Evolutionary conservation across 1,284 basidiomycete species (phyloP).

Genomic region (Agroathelia rolfsii): DNA sequence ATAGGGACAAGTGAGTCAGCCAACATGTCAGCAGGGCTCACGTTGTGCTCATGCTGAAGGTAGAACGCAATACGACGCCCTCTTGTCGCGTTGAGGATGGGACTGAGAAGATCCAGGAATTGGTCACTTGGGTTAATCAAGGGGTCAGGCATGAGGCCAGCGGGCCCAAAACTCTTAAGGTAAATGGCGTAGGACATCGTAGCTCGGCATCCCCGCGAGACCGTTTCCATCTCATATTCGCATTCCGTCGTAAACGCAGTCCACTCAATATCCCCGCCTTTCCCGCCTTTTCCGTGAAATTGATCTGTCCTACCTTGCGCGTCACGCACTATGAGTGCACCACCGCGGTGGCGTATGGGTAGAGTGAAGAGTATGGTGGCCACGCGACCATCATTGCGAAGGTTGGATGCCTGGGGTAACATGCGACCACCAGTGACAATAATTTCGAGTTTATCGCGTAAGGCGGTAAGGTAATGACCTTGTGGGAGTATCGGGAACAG

Average conservation of each 20-base stretch:
- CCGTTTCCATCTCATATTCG: slow-evolving; percentile 60
- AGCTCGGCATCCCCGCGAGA: slow-evolving; percentile 60
- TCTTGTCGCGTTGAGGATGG: slow-evolving; percentile 58
- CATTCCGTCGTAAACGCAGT: slow-evolving; percentile 63
- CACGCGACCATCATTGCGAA: slow-evolving; percentile 53
- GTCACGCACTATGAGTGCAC: slow-evolving; percentile 48
- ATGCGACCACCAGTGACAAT: slow-evolving; percentile 50
- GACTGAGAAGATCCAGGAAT: slow-evolving; percentile 60
- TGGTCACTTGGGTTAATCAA: slow-evolving; percentile 62
- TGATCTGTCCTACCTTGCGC: slow-evolving; percentile 49
- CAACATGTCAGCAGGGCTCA: slow-evolving; percentile 59
- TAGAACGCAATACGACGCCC: slow-evolving; percentile 66
- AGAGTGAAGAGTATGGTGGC: slow-evolving; percentile 66
- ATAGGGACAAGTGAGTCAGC: slow-evolving; percentile 62
- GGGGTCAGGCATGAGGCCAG: slow-evolving; percentile 41
- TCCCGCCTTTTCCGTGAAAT: slow-evolving; percentile 51
- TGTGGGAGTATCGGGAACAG: slow-evolving; percentile 58
- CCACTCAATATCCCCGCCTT: slow-evolving; percentile 63
- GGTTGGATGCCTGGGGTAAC: slow-evolving; percentile 38
- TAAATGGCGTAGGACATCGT: slow-evolving; percentile 63
- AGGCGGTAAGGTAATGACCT: slow-evolving; percentile 59
- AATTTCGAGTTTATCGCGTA: slow-evolving; percentile 62
- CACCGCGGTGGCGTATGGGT: slow-evolving; percentile 63
- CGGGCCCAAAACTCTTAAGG: slow-evolving; percentile 54
- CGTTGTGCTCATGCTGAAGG: slow-evolving; percentile 57